Evolutionary conservation across 148 eudicot genomes (phyloP), one percentile per base, ranked within the genome.

Genomic region (Agrostemma githago): DNA sequence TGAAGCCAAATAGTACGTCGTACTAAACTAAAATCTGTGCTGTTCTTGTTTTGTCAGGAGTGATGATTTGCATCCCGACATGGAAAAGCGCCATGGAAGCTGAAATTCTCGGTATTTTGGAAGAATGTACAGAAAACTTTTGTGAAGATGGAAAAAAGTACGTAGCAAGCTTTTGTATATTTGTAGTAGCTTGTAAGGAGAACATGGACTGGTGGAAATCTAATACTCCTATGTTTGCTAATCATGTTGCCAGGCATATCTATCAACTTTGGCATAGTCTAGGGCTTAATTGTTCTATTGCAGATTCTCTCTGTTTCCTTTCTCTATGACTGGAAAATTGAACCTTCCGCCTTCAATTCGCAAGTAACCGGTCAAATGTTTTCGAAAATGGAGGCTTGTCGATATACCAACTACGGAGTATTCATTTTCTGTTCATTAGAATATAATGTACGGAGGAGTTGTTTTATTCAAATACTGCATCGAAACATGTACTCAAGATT

Each of bases 81-180:
- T 38, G 67, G 7, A 37, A 39, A 65, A 65, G 68, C 6, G 41
- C 68, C 8, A 19, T 65, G 68, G 16, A 65, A 65, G 68, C 68
- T 65, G 15, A n/a, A 2, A 40, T 65, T 65, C 8, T 38, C 46
- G 4, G 43, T 38, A 65, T 65, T 65, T 65, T 65, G 68, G 68
- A 15, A 15, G 17, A 40, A 40, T 37, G 14, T 64, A 14, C 15
- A 3, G 42, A 37, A 38, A 14, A 62, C 65, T 20, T 62, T 26
- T 62, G 65, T 7, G 7, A 62, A 10, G 40, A 12, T 62, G 3
- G 34, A 20, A 9, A 7, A 62, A 12, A 62, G 39, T n/a, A n/a
- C n/a, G n/a, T 20, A 8, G 65, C 11, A 10, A 20, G 14, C 67
- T 62, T 26, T 62, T 26, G 65, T 16, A 17, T 58, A 15, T 7